phyloP scores from a whole-genome alignment of 805 yeast genomes.

The Cyberlindnera amylophila region DNA sequence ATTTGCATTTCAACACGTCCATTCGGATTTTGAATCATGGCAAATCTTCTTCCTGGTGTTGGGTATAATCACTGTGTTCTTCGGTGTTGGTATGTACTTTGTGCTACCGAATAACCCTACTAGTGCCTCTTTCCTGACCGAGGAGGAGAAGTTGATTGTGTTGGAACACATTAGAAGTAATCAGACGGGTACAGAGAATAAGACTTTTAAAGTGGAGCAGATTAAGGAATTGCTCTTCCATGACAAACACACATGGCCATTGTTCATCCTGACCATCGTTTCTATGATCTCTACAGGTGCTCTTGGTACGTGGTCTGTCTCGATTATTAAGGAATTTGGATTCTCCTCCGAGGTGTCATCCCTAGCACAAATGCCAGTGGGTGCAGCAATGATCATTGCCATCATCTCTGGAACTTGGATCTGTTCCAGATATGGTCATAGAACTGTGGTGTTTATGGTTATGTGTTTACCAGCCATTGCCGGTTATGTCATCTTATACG shows the following conservation, averaged over 20 bases:
- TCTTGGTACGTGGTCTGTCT: slow-evolving; percentile 30
- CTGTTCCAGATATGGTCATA: slow-evolving; percentile 33
- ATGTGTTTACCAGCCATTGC: slow-evolving; percentile 47
- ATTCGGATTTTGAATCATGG: slow-evolving; percentile 47
- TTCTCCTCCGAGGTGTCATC: slow-evolving; percentile 40
- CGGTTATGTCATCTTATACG: slow-evolving; percentile 43
- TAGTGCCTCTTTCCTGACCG: slow-evolving; percentile 32
- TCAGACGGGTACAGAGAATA: slow-evolving; percentile 47
- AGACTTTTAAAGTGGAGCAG: slow-evolving; percentile 38
- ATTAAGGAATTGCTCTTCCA: slow-evolving; percentile 38
- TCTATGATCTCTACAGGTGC: slow-evolving; percentile 52
- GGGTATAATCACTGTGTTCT: slow-evolving; percentile 48
- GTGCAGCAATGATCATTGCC: slow-evolving; percentile 43
- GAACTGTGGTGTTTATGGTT: slow-evolving; percentile 35
- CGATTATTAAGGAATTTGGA: slow-evolving; percentile 44
- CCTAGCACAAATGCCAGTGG: slow-evolving; percentile 54
- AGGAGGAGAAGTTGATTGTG: slow-evolving; percentile 38
- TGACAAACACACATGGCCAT: slow-evolving; percentile 49
- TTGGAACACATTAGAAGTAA: slow-evolving; percentile 40
- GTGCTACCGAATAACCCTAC: slow-evolving; percentile 50
- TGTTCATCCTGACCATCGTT: slow-evolving; percentile 39
- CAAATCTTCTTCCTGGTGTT: slow-evolving; percentile 55
- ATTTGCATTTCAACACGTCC: slow-evolving; percentile 52
- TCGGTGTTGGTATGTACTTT: slow-evolving; percentile 43
- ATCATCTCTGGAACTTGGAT: slow-evolving; percentile 38